Conservation (phyloP, 495 filamentous ascomycete genomes). For the Darksidea phi region DNA sequence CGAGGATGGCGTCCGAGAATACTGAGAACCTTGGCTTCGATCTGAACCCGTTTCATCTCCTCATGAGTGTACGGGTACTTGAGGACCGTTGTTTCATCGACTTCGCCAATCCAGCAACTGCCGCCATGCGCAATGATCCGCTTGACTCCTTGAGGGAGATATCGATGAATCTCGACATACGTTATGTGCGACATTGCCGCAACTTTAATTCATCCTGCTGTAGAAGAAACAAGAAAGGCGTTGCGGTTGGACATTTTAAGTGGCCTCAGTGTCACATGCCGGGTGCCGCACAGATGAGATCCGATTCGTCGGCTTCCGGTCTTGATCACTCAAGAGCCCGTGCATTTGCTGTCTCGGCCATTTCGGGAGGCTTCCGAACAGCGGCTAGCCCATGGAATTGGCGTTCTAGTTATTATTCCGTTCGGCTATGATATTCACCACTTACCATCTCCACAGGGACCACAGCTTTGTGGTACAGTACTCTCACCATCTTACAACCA, state of each 20-base stretch:
- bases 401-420: too few relatives aligned
- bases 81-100: conserved; percentile 7
- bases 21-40: conserved; percentile 14
- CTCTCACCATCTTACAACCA: not conserved
- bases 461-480: too few relatives aligned
- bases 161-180: not conserved
- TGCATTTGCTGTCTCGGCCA: not conserved
- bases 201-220: too few relatives aligned
- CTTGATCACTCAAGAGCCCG: not conserved
- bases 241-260: too few relatives aligned
- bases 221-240: too few relatives aligned
- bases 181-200: conserved; percentile 2
- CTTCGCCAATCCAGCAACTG: not conserved
- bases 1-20: conserved; percentile 3
- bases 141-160: not conserved
- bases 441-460: not conserved
- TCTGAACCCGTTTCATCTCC: conserved; percentile 15
- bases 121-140: not conserved
- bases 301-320: not conserved
- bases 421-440: not conserved
- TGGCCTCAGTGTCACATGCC: too few relatives aligned
- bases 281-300: too few relatives aligned
- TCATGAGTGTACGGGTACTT: conserved; percentile 13
- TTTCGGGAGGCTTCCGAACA: too few relatives aligned
- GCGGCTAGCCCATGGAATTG: too few relatives aligned